Conservation (phyloP, 257 asterid genomes). For the Jacaranda mimosifolia region DNA sequence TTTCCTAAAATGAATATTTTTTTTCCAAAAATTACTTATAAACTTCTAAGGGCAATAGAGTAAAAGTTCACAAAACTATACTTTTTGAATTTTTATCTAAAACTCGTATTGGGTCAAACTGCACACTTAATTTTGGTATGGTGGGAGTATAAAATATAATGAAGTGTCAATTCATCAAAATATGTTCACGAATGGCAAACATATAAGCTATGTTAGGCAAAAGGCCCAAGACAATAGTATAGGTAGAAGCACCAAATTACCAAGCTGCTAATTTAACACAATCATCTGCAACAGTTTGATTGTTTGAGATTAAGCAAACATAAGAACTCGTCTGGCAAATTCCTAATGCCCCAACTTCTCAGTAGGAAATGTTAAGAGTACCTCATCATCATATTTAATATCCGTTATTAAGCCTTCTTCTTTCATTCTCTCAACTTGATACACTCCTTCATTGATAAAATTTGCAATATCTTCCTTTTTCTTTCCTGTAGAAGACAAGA, state of each 20-base stretch:
- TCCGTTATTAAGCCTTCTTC: constrained; percentile 81
- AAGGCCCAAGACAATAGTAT: not conserved
- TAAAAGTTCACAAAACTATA: not conserved
- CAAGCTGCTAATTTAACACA: not conserved
- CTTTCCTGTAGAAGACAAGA: constrained; percentile 59
- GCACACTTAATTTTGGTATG: not conserved
- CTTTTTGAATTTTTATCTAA: not conserved
- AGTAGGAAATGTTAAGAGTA: constrained; percentile 30
- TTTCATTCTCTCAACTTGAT: constrained; percentile 64
- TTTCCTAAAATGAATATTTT: no score
- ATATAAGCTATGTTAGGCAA: not conserved
- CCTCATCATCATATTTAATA: constrained; percentile 85
- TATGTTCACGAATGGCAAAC: not conserved
- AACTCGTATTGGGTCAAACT: not conserved
- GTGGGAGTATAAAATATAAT: not conserved
- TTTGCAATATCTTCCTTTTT: constrained; percentile 66
- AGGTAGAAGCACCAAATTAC: not conserved
- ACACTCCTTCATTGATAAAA: constrained; percentile 70
- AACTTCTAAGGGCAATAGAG: not conserved
- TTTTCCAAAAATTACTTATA: no score
- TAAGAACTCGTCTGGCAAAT: not conserved
- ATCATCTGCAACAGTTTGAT: not conserved
- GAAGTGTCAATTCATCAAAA: not conserved
- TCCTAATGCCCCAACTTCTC: not conserved
- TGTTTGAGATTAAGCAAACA: constrained; percentile 8